Evolutionary conservation across 2,329 filamentous ascomycete species (phyloP), one percentile per base, ranked within the genome.

Genomic region (Sarocladiaceae sp.): DNA sequence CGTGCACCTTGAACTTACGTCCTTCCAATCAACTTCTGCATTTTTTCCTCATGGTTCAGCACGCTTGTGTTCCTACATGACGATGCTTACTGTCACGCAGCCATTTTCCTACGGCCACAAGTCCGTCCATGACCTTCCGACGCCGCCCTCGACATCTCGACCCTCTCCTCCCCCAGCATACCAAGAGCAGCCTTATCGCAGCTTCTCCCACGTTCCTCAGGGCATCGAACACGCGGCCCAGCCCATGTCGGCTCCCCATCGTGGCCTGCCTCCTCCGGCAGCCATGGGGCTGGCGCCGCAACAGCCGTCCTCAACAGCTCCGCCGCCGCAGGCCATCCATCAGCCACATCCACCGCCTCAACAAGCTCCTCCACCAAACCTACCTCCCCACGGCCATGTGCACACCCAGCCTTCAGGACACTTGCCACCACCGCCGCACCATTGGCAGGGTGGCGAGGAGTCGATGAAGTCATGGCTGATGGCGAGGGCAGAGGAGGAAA

Each of bases 401-500:
- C 63, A 68, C 60, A 57, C 72, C 66, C 63, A 71, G 57, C 55
- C 71, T 71, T 61, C 44, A 4, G 44, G 26, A 22, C 44, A 48
- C 17, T 70, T 88, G 35, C 85, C 85, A n/a, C 74, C 80, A 2
- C 79, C 80, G 26, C 83, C 85, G 25, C 77, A 80, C 36, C 79
- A 83, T 64, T 87, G 84, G 79, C 81, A 86, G 62, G 79, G 78
- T 46, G 75, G 79, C 29, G 86, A 89, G 61, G 86, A 90, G 33
- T 79, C 83, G 2, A 87, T 88, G 83, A 82, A 79, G 56, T 79
- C 77, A 52, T 91, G 87, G 87, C 71, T 90, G 20, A 70, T 79
- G 52, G 83, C 87, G 51, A 89, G 85, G 66, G 74, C 82, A 1
- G 88, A 91, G 66, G 87, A 91, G 63, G 87, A 91, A 62, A 82